Conservation (phyloP, 2,329 filamentous ascomycete genomes). For the Apiospora pterosperma region DNA sequence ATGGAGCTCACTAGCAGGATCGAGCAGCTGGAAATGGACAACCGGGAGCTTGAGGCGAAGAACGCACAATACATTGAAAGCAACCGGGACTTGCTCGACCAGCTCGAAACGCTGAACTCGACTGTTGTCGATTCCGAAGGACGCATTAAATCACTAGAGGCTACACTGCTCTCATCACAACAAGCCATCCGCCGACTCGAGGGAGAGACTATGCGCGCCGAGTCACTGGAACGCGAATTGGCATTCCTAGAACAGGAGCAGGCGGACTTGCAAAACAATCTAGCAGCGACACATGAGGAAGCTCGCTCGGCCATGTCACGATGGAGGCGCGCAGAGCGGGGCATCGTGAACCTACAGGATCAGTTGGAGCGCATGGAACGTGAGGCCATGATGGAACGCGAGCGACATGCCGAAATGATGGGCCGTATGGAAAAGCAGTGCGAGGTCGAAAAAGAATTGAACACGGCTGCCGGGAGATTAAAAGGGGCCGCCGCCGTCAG, state of each 20-base stretch:
- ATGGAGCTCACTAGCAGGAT: slow-evolving; percentile 69
- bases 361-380: slow-evolving; percentile 86
- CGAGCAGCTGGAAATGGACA: slow-evolving; percentile 70
- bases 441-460: slow-evolving; percentile 76
- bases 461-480: slow-evolving; percentile 73
- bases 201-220: slow-evolving; percentile 68
- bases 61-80: slow-evolving; percentile 80
- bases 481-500: slow-evolving; percentile 76
- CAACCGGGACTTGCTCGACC: slow-evolving; percentile 76
- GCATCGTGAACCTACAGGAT: slow-evolving; percentile 74
- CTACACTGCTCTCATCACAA: slow-evolving; percentile 73
- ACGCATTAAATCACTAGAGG: slow-evolving; percentile 73
- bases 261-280: slow-evolving; percentile 62
- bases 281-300: slow-evolving; percentile 68
- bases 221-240: slow-evolving; percentile 77
- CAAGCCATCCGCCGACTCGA: slow-evolving; percentile 73
- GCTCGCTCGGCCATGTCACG: slow-evolving; percentile 75
- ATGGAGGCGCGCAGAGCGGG: slow-evolving; percentile 82
- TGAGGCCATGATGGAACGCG: slow-evolving; percentile 75
- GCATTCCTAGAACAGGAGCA: slow-evolving; percentile 79
- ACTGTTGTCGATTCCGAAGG: slow-evolving; percentile 77
- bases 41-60: slow-evolving; percentile 67
- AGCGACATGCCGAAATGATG: slow-evolving; percentile 78
- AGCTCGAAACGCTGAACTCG: slow-evolving; percentile 80
- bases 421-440: slow-evolving; percentile 80